Percentiles rank a stretch among this genome's conserved stretches.
Evolutionary conservation across 495 filamentous ascomycete species (phyloP).

Genomic region (Xanthoparmelia taractica): DNA sequence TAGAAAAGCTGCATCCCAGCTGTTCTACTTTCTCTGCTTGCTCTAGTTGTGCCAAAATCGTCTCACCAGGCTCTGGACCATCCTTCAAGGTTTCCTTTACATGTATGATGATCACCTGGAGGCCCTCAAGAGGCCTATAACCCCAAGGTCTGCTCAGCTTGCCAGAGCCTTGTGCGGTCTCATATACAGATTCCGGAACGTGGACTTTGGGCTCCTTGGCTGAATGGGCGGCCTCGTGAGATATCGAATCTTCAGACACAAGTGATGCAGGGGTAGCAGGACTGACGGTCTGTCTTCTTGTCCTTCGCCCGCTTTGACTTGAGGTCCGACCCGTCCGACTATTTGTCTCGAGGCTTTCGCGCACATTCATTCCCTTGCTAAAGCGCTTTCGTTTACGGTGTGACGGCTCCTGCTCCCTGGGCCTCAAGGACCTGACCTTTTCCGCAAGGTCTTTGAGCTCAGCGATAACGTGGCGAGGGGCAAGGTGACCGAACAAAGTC

Average conservation of each 20-base stretch:
- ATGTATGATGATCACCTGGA: slow-evolving; percentile 71
- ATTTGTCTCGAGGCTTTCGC: slow-evolving; percentile 13
- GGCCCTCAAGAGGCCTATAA: slow-evolving; percentile 40
- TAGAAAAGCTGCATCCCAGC: slow-evolving; percentile 71
- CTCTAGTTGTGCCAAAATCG: slow-evolving; percentile 59
- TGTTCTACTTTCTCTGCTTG: slow-evolving; percentile 51
- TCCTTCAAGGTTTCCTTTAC: slow-evolving; percentile 69
- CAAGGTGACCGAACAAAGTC: slow-evolving; percentile 78
- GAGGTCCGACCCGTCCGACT: slow-evolving; percentile 11
- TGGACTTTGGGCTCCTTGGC: slow-evolving; percentile 3
- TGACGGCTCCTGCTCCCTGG: slow-evolving; percentile 15
- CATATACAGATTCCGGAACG: slow-evolving; percentile 15
- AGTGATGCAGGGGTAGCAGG: slow-evolving; percentile 17
- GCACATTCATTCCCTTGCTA: slow-evolving; percentile 14
- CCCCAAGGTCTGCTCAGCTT: background rate
- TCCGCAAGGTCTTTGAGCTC: slow-evolving; percentile 67
- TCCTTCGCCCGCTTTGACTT: slow-evolving; percentile 18
- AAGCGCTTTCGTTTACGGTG: slow-evolving; percentile 25
- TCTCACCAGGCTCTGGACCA: slow-evolving; percentile 52
- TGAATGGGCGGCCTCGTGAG: background rate
- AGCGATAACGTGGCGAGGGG: slow-evolving; percentile 67
- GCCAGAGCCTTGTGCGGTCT: background rate
- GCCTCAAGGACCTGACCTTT: slow-evolving; percentile 46
- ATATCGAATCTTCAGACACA: slow-evolving; percentile 11
- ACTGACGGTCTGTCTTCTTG: slow-evolving; percentile 19